phyloP scores from a whole-genome alignment of 331 rosid species.

The Rhamnella rubrinervis region DNA sequence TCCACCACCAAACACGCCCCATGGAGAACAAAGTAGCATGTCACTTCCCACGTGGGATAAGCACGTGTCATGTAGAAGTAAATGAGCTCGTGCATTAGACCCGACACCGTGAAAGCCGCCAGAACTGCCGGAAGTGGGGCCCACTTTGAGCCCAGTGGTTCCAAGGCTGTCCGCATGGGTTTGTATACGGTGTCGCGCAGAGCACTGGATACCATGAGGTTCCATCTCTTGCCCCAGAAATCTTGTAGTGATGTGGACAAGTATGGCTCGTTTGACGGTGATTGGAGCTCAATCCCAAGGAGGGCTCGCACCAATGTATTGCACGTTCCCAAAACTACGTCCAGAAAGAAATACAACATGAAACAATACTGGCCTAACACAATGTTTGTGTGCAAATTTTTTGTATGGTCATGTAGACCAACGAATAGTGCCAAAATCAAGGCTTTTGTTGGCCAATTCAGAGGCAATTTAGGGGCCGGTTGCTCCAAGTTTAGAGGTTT shows the following conservation, averaged over 20 bases:
- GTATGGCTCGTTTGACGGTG: constrained; percentile 36
- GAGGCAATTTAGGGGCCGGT: constrained; percentile 16
- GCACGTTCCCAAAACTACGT: constrained; percentile 18
- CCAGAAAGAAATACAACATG: constrained; percentile 20
- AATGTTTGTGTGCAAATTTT: not conserved
- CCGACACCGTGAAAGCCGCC: constrained; percentile 31
- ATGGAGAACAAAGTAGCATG: constrained; percentile 32
- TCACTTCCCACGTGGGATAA: constrained; percentile 36
- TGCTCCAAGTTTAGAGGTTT: not conserved
- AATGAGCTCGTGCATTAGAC: constrained; percentile 35
- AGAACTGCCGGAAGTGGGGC: constrained; percentile 4
- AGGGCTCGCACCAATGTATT: constrained; percentile 7
- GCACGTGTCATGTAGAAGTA: constrained; percentile 22
- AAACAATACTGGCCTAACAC: constrained; percentile 11
- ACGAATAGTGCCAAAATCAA: constrained; percentile 5
- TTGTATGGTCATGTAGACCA: not conserved
- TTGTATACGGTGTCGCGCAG: constrained; percentile 21
- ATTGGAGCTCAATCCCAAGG: constrained; percentile 30
- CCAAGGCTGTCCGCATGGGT: constrained; percentile 19
- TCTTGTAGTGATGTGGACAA: constrained; percentile 34
- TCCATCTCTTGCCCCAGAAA: constrained; percentile 41
- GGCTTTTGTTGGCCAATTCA: constrained; percentile 24
- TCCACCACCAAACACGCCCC: constrained; percentile 37
- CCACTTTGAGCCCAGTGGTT: not conserved
- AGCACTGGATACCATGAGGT: constrained; percentile 20